Evolutionary conservation across 257 asterid species (phyloP).

Genomic region (Solanum bulbocastanum): DNA sequence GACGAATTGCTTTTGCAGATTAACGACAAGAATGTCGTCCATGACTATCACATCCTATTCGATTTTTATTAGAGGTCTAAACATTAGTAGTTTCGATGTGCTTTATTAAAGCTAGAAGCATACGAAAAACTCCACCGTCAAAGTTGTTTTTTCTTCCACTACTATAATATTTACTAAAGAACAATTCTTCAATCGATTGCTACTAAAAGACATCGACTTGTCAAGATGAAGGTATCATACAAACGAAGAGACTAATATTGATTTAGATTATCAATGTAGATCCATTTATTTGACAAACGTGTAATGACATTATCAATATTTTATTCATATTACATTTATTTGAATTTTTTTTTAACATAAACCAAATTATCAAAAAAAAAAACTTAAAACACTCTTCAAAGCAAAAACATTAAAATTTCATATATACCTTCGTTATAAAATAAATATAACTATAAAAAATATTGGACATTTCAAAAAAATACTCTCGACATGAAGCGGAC

Average conservation of each 20-base stretch:
- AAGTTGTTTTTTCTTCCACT: neutral
- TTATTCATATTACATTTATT: too few relatives aligned
- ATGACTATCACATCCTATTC: slow-evolving; percentile 70
- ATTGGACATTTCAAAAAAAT: too few relatives aligned
- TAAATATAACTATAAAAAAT: too few relatives aligned
- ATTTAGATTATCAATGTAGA: neutral
- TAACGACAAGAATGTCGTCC: slow-evolving; percentile 47
- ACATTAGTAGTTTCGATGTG: slow-evolving; percentile 5
- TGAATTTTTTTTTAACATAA: too few relatives aligned
- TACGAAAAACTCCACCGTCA: neutral
- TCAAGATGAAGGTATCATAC: neutral
- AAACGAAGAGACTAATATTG: slow-evolving; percentile 7
- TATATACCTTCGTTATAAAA: too few relatives aligned
- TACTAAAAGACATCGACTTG: neutral
- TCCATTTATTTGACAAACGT: neutral
- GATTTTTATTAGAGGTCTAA: slow-evolving; percentile 30
- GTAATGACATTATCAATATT: neutral
- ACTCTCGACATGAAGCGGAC: neutral
- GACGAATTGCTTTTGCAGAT: neutral
- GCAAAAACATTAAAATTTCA: too few relatives aligned
- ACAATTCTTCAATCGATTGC: neutral
- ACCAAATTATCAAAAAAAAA: too few relatives aligned
- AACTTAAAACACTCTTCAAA: too few relatives aligned
- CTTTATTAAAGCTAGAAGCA: slow-evolving; percentile 6
- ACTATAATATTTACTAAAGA: neutral